Evolutionary conservation across 805 yeast species (phyloP), one percentile per base, ranked within the genome.

Genomic region (Candida montana): DNA sequence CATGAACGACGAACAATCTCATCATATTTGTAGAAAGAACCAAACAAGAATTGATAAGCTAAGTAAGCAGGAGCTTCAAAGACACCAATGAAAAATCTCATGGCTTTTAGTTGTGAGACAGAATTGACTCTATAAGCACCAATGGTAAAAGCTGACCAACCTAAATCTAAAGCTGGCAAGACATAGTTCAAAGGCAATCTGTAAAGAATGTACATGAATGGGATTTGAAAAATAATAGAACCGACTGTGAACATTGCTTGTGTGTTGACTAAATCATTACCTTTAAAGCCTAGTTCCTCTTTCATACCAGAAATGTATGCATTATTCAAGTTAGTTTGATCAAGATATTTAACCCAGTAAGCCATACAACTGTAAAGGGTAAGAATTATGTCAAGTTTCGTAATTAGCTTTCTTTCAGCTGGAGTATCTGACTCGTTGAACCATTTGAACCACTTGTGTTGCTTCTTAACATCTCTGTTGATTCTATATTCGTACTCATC

Each of bases 21-120:
- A 40, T 66, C 65, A 37, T 77, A 68, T 50, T 68, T 68, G 58
- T 76, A 77, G 72, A 75, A 79, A 18, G 76, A 68, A 16, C 85
- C 87, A 49, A 72, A 63, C 35, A 77, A 59, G 49, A 75, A 79
- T 50, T 79, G 83, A 42, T 77, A 67, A 17, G 77, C 78, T 5
- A 88, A 83, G 63, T 76, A 70, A 51, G 69, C 74, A n/a, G 81
- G 77, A 3, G 83, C 77, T 56, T 86, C 93, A 57, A 78, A 78
- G 0, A 77, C 74, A 39, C 84, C 89, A 46, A 83, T 68, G 34
- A 83, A 69, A 50, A 83, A 83, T 42, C 93, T 64, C 42, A 79
- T 60, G 1, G 73, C 90, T 57, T 78, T 73, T 37, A 85, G 62
- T 42, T 76, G 78, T 1, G 66, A 57, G 13, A 74, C 73, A 10